Evolutionary conservation across 176 grass and related monocot genomes (phyloP).

Genomic region (Panicum miliaceum): DNA sequence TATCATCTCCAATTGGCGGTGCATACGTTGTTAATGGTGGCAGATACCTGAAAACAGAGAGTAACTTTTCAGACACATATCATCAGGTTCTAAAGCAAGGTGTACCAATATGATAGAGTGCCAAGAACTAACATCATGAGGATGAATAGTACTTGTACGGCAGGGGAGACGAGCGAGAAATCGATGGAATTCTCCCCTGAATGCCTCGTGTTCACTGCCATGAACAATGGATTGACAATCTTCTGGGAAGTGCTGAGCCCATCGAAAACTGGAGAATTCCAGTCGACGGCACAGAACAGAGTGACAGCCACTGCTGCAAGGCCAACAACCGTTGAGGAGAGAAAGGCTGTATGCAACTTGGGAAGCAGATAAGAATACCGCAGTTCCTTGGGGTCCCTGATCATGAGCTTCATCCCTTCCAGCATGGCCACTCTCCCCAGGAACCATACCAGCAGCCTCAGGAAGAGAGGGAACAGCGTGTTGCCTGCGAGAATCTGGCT

Average conservation of each 20-base stretch:
- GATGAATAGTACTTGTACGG: constrained; percentile 49
- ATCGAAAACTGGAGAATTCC: constrained; percentile 55
- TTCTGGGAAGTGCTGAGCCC: constrained; percentile 65
- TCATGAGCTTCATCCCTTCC: constrained; percentile 37
- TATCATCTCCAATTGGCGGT: constrained; percentile 19
- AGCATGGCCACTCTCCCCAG: constrained; percentile 49
- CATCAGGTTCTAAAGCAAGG: background rate
- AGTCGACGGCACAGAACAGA: constrained; percentile 52
- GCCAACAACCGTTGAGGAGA: constrained; percentile 39
- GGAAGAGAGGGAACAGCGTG: constrained; percentile 55
- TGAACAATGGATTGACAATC: constrained; percentile 53
- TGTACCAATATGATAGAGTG: background rate
- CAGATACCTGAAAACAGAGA: constrained; percentile 55
- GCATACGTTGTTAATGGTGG: constrained; percentile 51
- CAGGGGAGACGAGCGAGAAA: constrained; percentile 48
- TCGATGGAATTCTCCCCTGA: constrained; percentile 62
- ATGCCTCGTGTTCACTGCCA: constrained; percentile 59
- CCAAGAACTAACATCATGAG: constrained; percentile 67
- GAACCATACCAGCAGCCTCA: constrained; percentile 50
- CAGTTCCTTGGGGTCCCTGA: constrained; percentile 32
- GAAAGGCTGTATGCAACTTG: background rate
- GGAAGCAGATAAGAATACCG: constrained; percentile 46
- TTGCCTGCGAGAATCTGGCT: constrained; percentile 63
- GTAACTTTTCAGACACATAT: background rate
- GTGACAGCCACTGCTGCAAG: constrained; percentile 27